Evolutionary conservation across 202 grass and related monocot species (phyloP).

Genomic region (Eragrostis tef): DNA sequence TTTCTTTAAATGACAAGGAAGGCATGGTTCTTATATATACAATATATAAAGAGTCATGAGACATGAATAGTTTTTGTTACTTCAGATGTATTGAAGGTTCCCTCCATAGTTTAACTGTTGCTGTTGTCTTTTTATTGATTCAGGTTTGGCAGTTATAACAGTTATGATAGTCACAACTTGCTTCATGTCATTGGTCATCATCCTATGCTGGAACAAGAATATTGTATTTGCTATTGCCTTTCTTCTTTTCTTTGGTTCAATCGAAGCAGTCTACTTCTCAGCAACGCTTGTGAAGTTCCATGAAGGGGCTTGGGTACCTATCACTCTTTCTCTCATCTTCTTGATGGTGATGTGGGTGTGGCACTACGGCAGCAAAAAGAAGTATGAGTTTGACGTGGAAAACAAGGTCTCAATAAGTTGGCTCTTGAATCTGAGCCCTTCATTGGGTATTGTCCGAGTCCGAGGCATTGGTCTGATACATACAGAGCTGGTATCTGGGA

Average conservation of each 20-base stretch:
- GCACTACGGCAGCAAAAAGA: constrained; percentile 84
- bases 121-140: constrained; percentile 13
- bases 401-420: constrained; percentile 92
- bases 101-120: constrained; percentile 6
- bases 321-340: constrained; percentile 81
- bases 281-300: constrained; percentile 80
- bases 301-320: constrained; percentile 85
- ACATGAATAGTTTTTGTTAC: neutral
- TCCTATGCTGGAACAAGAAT: constrained; percentile 92
- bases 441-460: constrained; percentile 88
- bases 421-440: constrained; percentile 80
- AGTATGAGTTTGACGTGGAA: constrained; percentile 83
- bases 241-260: constrained; percentile 79
- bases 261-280: constrained; percentile 85
- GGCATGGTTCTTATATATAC: too few species aligned
- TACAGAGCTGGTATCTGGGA: constrained; percentile 82
- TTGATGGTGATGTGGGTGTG: constrained; percentile 94
- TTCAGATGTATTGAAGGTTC: neutral
- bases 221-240: constrained; percentile 60
- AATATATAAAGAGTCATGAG: neutral
- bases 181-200: constrained; percentile 88
- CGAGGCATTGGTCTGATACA: constrained; percentile 89
- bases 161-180: constrained; percentile 95
- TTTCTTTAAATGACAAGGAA: neutral
- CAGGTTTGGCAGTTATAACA: constrained; percentile 88